Base-by-base conservation (phyloP, 1,284 basidiomycete species). In the Rhodotorula sp. region DNA sequence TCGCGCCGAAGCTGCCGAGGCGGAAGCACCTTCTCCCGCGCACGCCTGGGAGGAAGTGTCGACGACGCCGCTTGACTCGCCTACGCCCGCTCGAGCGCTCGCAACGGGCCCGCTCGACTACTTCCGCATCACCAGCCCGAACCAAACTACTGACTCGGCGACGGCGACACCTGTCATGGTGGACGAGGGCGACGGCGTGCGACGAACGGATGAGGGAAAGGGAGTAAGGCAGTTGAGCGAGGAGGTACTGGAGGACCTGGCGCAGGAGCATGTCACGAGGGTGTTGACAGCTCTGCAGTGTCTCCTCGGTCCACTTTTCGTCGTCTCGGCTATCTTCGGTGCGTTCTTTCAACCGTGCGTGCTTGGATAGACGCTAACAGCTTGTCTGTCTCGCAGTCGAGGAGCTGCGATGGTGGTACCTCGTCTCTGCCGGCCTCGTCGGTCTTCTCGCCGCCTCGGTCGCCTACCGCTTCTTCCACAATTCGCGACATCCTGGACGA, bases 201-300 rank as follows among this genome's bases (percentile, higher is more conserved):
- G 40, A 13, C 8, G 40, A 44, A 18, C 40, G 40, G 40, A 44
- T 13, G 40, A 44, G 11, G 40, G 40, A 13, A 44, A 11, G 28
- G 53, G 20, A 10, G 24, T 10, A 11, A 28, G 62, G 40, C 46
- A 46, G 31, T 15, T 15, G 34, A 34, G 28, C 40, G 55, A 63
- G 10, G 61, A 62, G 22, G 48, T 30, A 50, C 4, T 56, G 5
- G 61, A 64, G 40, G n/a, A 26, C 26, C 54, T 46, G 10, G 67
- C 69, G n/a, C 67, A 65, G 24, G 52, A 66, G 18, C 79, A 82
- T 58, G 92, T 89, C 79, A 90, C 88, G 80, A 90, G 91, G 79
- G 89, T 87, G 86, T 81, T 95, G 44, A 89, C 88, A 78, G 88
- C 89, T 22, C 83, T 84, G 9, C 93, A 96, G 77, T 92, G 90